Base-by-base conservation (phyloP, 345 rosid species). In the Turritis glabra region DNA sequence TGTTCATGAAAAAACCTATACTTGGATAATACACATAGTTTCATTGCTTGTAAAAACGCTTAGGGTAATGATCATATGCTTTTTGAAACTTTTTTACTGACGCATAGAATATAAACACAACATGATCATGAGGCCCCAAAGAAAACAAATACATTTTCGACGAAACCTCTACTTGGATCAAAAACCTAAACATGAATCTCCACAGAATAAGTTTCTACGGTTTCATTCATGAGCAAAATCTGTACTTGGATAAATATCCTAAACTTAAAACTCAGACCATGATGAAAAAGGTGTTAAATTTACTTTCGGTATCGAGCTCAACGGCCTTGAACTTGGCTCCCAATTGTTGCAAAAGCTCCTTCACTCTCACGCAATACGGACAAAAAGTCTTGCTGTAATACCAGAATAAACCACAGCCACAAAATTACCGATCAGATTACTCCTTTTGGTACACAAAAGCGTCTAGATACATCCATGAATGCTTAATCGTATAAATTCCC, bases 261-360 rank as follows among this genome's bases (percentile, higher is more conserved):
- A 43, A 26, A 25, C 52, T 9, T 5, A 5, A 44, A 63, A 3
- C 68, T 63, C 23, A 0, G 0, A 4, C 15, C 2, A 40, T 3
- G 41, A 60, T 26, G 29, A 58, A 46, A 51, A 11, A 3, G 7
- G 1, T 0, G 32, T 2, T 5, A 3, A 76, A 82, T 79, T 79
- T 64, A 91, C 97, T 53, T 78, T 88, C 96, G 19, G 52, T 64
- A 64, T 91, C 88, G 81, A 91, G 74, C 73, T 91, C 97, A 57
- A 85, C 5, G 33, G 73, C 79, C 70, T 83, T 80, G 79, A 72
- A 89, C 17, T 73, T 74, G 33, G 82, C 96, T 27, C 87, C 85
- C 51, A 91, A 4, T 43, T 83, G 75, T 17, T 88, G 59, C 58
- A 91, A 73, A 47, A 91, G 87, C 80, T 89, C 33, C 90, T 88